A percentile compares a stretch with the other conserved stretches of the same genome.
These are phyloP conservation scores for Fraxinus sp. DNA, from an alignment of 305 asterid genomes.

Conservation along the genomic window DNA sequence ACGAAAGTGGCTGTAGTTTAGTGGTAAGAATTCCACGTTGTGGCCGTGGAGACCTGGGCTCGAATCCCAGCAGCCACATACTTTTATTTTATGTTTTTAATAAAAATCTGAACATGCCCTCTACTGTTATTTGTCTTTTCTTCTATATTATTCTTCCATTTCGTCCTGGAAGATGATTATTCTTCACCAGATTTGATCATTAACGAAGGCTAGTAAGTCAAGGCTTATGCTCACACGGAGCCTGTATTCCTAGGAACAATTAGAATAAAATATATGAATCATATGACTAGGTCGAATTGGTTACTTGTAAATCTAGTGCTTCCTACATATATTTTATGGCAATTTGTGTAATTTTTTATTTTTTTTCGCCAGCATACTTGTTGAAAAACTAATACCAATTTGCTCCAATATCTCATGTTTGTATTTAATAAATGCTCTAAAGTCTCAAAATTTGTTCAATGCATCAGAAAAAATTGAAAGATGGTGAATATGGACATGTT, in stretches of 20 bases:
- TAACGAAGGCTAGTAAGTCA: neutral
- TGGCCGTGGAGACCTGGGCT: conserved; percentile 99
- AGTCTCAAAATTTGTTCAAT: neutral
- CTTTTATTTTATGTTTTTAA: neutral
- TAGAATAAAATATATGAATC: neutral
- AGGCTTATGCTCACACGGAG: neutral
- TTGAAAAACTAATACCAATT: neutral
- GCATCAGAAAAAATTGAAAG: neutral
- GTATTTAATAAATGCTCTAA: neutral
- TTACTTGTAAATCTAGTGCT: neutral
- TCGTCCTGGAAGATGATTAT: neutral
- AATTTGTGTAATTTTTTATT: neutral
- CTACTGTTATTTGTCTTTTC: too few species aligned
- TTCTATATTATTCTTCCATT: neutral
- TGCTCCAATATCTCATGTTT: neutral
- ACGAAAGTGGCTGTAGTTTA: conserved; percentile 90
- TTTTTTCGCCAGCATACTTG: neutral
- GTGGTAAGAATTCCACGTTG: conserved; percentile 99
- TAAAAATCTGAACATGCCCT: neutral
- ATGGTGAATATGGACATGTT: neutral
- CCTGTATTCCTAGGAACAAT: neutral
- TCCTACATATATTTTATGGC: neutral
- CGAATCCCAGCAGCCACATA: conserved; percentile 13
- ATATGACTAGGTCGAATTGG: neutral
- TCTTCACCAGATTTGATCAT: neutral